A percentile compares a stretch with the other conserved stretches of the same genome.
These are phyloP conservation scores for Colletotrichum musicola DNA, from an alignment of 2,329 filamentous ascomycete genomes.

Conservation along the genomic window DNA sequence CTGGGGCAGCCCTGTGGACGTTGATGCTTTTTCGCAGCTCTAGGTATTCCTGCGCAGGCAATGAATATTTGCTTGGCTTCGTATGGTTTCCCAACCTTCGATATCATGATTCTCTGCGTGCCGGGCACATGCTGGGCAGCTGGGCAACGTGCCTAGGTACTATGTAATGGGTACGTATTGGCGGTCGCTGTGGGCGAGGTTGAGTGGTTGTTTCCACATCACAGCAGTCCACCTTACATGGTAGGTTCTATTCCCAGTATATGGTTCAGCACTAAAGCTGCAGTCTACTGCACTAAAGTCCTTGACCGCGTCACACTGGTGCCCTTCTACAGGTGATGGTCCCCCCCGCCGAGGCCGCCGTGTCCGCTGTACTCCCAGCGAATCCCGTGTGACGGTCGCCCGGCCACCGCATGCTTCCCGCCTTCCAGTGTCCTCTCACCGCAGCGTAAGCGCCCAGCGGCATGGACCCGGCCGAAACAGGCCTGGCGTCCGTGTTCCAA, in stretches of 20 bases:
- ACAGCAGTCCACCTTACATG: not conserved
- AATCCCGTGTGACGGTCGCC: slow-evolving; percentile 7
- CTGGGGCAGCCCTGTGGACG: not conserved
- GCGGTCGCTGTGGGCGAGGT: not conserved
- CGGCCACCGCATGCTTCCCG: slow-evolving; percentile 22
- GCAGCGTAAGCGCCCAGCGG: slow-evolving; percentile 37
- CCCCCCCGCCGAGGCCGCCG: slow-evolving; percentile 16
- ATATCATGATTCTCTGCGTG: slow-evolving; percentile 12
- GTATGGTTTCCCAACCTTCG: slow-evolving; percentile 3
- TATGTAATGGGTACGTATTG: not conserved
- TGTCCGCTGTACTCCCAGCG: slow-evolving; percentile 7
- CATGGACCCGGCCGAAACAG: slow-evolving; percentile 29
- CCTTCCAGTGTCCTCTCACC: not conserved
- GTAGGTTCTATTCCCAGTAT: not conserved
- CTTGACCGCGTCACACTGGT: slow-evolving; percentile 18
- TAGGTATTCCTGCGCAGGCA: not conserved
- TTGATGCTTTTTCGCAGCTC: slow-evolving; percentile 9
- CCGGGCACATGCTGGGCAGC: slow-evolving; percentile 24
- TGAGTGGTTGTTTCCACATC: not conserved
- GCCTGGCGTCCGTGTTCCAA: slow-evolving; percentile 36
- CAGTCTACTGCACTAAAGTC: slow-evolving; percentile 7
- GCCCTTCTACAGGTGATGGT: slow-evolving; percentile 15
- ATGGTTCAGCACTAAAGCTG: slow-evolving; percentile 8
- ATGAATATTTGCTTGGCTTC: slow-evolving; percentile 9
- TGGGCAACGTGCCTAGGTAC: not conserved